These are phyloP conservation scores for Nigrospora sphaerica DNA, from an alignment of 2,329 filamentous ascomycete species.

Conservation along the genomic window DNA sequence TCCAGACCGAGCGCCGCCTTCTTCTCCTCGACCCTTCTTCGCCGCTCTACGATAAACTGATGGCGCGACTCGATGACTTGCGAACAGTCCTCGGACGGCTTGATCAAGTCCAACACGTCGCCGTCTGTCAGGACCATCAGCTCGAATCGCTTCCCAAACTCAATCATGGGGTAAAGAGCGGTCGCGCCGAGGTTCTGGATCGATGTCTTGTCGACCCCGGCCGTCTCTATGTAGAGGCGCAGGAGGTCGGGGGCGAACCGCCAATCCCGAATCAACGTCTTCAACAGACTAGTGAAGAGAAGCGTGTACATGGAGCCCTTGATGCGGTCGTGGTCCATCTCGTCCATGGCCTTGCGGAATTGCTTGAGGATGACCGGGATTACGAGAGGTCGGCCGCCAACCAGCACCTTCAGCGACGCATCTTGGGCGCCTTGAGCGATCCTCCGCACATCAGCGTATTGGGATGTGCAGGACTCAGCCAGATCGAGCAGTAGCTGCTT, in stretches of 20 bases:
- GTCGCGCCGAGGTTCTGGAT: conserved; percentile 83
- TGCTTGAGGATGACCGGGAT: conserved; percentile 80
- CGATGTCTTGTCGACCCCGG: conserved; percentile 84
- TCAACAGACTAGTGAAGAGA: conserved; percentile 79
- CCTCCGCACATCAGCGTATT: conserved; percentile 92
- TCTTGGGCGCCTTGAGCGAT: conserved; percentile 89
- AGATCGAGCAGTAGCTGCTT: conserved; percentile 79
- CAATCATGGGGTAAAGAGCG: conserved; percentile 78
- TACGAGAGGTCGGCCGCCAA: conserved; percentile 80
- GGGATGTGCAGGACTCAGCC: conserved; percentile 79
- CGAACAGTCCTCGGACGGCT: conserved; percentile 58
- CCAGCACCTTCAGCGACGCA: conserved; percentile 84
- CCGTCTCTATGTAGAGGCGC: conserved; percentile 82
- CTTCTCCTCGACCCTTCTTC: conserved; percentile 71
- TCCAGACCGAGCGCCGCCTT: conserved; percentile 78
- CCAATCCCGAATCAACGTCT: conserved; percentile 88
- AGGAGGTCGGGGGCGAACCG: conserved; percentile 88
- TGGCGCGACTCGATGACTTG: conserved; percentile 59
- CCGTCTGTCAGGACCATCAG: conserved; percentile 77
- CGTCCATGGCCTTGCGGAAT: conserved; percentile 70
- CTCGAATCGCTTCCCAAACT: conserved; percentile 86
- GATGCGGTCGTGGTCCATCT: conserved; percentile 81
- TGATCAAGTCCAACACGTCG: conserved; percentile 62
- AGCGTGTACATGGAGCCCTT: conserved; percentile 92
- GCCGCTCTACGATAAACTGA: conserved; percentile 66